Base-by-base conservation (phyloP, 2,329 filamentous ascomycete genomes). In the Neonectria neomacrospora region DNA sequence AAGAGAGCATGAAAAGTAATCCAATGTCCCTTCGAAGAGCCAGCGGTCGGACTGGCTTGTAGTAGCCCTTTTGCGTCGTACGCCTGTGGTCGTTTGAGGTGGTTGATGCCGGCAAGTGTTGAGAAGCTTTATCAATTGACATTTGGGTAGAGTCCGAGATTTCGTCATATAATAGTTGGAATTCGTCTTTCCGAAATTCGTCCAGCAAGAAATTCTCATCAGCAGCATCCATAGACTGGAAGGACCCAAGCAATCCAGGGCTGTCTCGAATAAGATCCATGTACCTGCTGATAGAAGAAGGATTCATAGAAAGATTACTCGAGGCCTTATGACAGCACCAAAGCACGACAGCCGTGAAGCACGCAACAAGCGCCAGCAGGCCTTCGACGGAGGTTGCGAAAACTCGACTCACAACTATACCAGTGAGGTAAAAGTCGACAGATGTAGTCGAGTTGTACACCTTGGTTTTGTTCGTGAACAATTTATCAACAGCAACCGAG, bases 401-500 rank as follows among this genome's bases (percentile, higher is more conserved):
- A 0, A 63, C 1, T 2, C 79, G 65, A 48, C 75, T 80, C 3
- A 79, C 78, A 0, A 78, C 52, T 0, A 81, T 69, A 0, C 76
- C 80, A 0, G 67, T 61, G 1, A 75, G 44, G 0, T 39, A 48
- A 41, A 71, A 66, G 0, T 75, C 55, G 1, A 72, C 20, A 0
- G 55, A 44, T 0, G 63, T 74, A 0, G 66, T 71, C 0, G 5
- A 16, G 7, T 73, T 69, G 0, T 53, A 6, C 0, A 61, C 34
- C 0, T 32, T 2, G 0, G 69, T 76, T 0, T 26, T 26, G 16
- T 78, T 72, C 0, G 9, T 51, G 1, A 76, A 48, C 0, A 76
- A 22, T 0, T 26, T 8, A 2, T 45, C 64, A 0, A 75, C 41
- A 0, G 78, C 75, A 0, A 74, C 3, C 0, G 77, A 73, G 44